Base-by-base conservation (phyloP, 768 basidiomycete species). In the Russula sp. region DNA sequence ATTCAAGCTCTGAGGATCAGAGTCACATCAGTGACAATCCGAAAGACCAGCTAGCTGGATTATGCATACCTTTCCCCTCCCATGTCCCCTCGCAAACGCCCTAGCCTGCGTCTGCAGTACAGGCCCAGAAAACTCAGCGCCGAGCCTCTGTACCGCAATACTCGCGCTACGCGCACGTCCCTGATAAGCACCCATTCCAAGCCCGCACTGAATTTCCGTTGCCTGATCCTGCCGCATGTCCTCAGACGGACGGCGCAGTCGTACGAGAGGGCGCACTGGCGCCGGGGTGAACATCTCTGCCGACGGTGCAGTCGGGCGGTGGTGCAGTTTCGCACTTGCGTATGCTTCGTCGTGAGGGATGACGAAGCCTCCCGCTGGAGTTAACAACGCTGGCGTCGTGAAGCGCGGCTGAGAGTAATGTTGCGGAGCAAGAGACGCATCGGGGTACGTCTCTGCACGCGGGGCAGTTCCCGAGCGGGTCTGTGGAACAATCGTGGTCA, bases 261-360 rank as follows among this genome's bases (percentile, higher is more conserved):
- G 50, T 38, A 63, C 62, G 20, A 26, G 13, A 1, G 59, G 26
- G 26, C 26, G 44, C 6, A 2, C 13, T 5, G 61, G 36, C 36
- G 46, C 46, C 28, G 22, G 52, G 2, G 46, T 22, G 46, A 64
- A 64, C n/a, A 40, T 55, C 9, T 50, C 58, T 2, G 58, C 24
- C 6, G 63, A 50, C 2, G 62, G 57, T 4, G 4, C 14, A 10
- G 48, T 42, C 1, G 63, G 63, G 14, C 46, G 42, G 13, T 64
- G 63, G 46, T 64, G 46, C 11, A 26, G 32, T 8, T 32, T 48
- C 10, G 63, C 63, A 22, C 58, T 59, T 11, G 34, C 58, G n/a
- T 64, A 64, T 5, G 58, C 52, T 22, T 58, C 58, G 8, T 59
- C 63, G 26, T 55, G 52, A 26, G 63, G 58, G 20, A 64, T 64